phyloP scores from a whole-genome alignment of 2,329 filamentous ascomycete species.

The Acrocalymma vagum region DNA sequence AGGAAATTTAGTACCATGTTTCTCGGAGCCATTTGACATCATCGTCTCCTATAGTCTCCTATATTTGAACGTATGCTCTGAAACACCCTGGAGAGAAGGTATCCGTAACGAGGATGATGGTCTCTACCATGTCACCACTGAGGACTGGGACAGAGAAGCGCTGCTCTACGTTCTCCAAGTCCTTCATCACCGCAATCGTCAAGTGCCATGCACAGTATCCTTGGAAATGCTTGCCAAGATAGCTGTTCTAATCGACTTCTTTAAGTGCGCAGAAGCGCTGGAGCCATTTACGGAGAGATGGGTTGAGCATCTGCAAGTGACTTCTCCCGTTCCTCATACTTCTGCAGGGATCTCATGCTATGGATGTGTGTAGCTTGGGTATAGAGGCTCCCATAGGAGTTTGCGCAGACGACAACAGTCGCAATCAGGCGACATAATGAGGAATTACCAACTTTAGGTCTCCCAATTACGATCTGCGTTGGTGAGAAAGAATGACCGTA shows the following conservation, averaged over 20 bases:
- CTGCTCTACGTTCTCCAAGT: constrained; percentile 54
- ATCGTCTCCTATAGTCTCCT: not conserved
- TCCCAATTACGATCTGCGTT: constrained; percentile 13
- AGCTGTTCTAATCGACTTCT: constrained; percentile 53
- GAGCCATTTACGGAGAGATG: constrained; percentile 52
- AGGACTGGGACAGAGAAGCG: constrained; percentile 44
- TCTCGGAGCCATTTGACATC: too few species aligned
- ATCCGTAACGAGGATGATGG: constrained; percentile 3
- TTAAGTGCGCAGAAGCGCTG: constrained; percentile 52
- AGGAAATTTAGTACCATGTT: too few species aligned
- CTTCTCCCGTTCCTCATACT: constrained; percentile 6
- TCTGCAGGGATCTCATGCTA: constrained; percentile 14
- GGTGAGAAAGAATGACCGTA: constrained; percentile 5
- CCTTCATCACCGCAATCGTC: constrained; percentile 51
- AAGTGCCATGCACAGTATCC: constrained; percentile 48
- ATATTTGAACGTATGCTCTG: not conserved
- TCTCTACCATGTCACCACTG: constrained; percentile 10
- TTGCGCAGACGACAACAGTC: constrained; percentile 8
- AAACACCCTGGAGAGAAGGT: not conserved
- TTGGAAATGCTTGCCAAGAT: constrained; percentile 54
- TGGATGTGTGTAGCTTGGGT: constrained; percentile 26
- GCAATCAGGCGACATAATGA: constrained; percentile 13
- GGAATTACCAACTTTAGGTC: constrained; percentile 4
- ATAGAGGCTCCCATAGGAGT: constrained; percentile 9
- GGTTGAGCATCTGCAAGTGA: constrained; percentile 38